Percentiles rank a stretch among this genome's conserved stretches.
These are phyloP conservation scores for Mycena chlorophos DNA, from an alignment of 768 basidiomycete genomes.

Conservation along the genomic window DNA sequence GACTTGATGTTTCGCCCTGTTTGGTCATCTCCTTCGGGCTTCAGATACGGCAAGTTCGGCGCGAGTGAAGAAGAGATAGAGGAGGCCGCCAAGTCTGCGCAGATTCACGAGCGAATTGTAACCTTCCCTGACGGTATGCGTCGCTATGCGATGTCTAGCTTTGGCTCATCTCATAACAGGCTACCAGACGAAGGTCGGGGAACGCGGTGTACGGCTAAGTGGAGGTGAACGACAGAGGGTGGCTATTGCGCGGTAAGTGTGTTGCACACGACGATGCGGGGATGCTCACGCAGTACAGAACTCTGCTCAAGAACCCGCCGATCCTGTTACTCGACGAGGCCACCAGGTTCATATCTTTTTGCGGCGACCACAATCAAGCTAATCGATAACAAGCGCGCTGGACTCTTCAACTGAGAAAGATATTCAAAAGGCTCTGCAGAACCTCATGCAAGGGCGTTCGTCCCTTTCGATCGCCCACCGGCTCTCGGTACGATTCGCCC, in stretches of 20 bases:
- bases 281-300: constrained; percentile 37
- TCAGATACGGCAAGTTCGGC: constrained; percentile 78
- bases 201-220: constrained; percentile 79
- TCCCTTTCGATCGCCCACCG: constrained; percentile 81
- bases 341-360: constrained; percentile 51
- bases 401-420: constrained; percentile 91
- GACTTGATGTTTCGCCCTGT: background rate
- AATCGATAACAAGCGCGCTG: constrained; percentile 54
- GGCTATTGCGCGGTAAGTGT: constrained; percentile 58
- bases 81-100: constrained; percentile 75
- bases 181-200: constrained; percentile 81
- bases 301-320: constrained; percentile 82
- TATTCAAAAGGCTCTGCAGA: constrained; percentile 84
- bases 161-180: constrained; percentile 29
- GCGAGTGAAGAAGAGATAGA: constrained; percentile 74
- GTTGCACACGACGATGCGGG: background rate
- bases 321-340: constrained; percentile 80
- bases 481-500: constrained; percentile 52
- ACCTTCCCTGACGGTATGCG: constrained; percentile 70
- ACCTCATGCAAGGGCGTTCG: constrained; percentile 70
- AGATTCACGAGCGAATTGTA: constrained; percentile 85
- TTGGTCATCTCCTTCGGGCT: constrained; percentile 3
- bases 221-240: constrained; percentile 92
- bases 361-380: background rate
- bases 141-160: background rate